A percentile compares a stretch with the other conserved stretches of the same genome.
Evolutionary conservation across 805 yeast genomes (phyloP).

Genomic region (Dipodascus geniculatus): DNA sequence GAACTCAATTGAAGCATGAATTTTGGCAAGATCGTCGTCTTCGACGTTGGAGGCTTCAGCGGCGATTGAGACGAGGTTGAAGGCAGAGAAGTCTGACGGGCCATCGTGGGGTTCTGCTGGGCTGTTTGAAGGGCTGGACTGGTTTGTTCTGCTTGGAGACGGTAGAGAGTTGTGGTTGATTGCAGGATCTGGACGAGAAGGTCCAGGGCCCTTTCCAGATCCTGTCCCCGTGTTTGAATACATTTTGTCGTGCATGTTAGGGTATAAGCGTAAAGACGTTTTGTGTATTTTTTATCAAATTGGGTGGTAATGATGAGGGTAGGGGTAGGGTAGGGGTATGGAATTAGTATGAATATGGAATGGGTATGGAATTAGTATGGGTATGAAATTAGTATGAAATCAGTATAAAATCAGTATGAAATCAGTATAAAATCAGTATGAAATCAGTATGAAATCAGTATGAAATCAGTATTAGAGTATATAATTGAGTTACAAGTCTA

Average conservation of each 20-base stretch:
- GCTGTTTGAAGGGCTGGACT: neutral
- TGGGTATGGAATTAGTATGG: neutral
- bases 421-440: too few relatives aligned
- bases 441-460: too few relatives aligned
- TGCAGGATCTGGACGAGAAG: too few relatives aligned
- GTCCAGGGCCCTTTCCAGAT: too few relatives aligned
- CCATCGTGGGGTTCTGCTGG: neutral
- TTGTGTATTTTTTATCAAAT: too few relatives aligned
- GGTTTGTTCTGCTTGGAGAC: too few relatives aligned
- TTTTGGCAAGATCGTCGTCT: neutral
- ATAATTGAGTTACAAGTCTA: too few relatives aligned
- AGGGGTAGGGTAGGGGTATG: neutral
- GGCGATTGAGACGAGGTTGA: neutral
- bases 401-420: too few relatives aligned
- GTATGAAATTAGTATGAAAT: neutral
- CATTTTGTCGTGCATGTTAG: conserved; percentile 1
- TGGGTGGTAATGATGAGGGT: neutral
- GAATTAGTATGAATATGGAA: too few relatives aligned
- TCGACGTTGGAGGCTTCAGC: neutral
- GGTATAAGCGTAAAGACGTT: conserved; percentile 1
- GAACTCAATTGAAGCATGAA: neutral
- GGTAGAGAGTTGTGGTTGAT: too few relatives aligned
- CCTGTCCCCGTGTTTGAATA: neutral
- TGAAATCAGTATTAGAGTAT: too few relatives aligned
- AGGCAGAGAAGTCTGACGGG: neutral